A percentile compares a stretch with the other conserved stretches of the same genome.
Conservation (phyloP, 257 asterid genomes). For the Misopates orontium region DNA sequence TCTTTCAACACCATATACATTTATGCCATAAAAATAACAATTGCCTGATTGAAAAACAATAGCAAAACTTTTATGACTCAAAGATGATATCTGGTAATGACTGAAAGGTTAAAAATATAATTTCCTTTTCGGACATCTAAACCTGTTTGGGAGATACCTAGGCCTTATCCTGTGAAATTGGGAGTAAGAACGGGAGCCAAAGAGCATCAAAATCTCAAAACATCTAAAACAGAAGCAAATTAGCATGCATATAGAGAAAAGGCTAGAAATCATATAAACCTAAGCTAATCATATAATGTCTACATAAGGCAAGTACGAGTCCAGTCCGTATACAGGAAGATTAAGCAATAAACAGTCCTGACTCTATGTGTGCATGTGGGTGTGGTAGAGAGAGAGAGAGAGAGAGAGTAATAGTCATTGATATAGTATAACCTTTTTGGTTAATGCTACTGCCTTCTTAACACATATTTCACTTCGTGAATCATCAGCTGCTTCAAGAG, state of each 20-base stretch:
- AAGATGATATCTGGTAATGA: constrained; percentile 1
- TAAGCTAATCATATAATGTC: too few species aligned
- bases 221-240: background rate
- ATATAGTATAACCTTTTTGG: constrained; percentile 66
- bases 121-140: background rate
- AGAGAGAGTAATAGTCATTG: background rate
- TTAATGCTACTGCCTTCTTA: constrained; percentile 45
- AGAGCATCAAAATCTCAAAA: background rate
- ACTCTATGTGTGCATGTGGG: too few species aligned
- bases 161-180: background rate
- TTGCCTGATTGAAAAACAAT: constrained; percentile 16
- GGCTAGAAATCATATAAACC: too few species aligned
- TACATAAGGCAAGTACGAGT: too few species aligned
- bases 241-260: too few species aligned
- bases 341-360: too few species aligned
- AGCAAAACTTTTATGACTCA: constrained; percentile 19
- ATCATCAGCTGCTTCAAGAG: constrained; percentile 42
- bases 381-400: background rate
- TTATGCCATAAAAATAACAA: background rate
- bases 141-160: background rate
- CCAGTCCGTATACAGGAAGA: too few species aligned
- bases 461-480: constrained; percentile 39
- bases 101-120: background rate
- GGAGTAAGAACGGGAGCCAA: background rate
- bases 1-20: constrained; percentile 25